Evolutionary conservation across 495 filamentous ascomycete genomes (phyloP), one percentile per base, ranked within the genome.

Genomic region (Xylaria telfairii): DNA sequence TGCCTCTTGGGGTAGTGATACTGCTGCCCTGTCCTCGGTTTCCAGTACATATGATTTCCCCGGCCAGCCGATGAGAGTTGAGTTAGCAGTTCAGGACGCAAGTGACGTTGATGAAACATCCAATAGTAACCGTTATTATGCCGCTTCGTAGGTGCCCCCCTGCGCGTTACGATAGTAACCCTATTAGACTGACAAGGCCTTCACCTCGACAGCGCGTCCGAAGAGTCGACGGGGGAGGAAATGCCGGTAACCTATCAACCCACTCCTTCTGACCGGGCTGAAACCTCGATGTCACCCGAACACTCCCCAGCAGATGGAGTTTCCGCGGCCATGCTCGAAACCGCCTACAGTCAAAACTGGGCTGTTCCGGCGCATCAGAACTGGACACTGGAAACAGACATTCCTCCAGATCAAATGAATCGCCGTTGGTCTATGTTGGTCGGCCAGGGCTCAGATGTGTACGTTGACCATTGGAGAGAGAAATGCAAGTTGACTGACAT

Each of bases 391-490:
- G 49, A 44, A 15, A 24, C 21, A 1, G 10, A 42, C 34, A 15
- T 32, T 3, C n/a, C 15, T 15, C 4, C 19, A 8, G 42, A 47
- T 9, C 62, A 0, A 49, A 9, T 30, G 4, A 7, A 12, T 65
- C 44, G 64, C 28, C 67, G 56, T 17, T 21, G 26, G 12, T 68
- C 67, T 37, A 61, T 41, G 42, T 19, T 30, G 30, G 67, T 39
- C 12, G n/a, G 28, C 42, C 67, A 69, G 12, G 67, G 67, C 21
- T 69, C 67, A 15, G 42, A 28, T 9, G 67, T 8, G 67, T 69
- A 69, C 19, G 56, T 53, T 62, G 2, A 39, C 28, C 26, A 10
- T 12, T 9, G 28, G 30, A 2, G 30, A 59, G 51, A 1, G 26
- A 19, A n/a, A 51, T 19, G 9, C n/a, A 30, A 28, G 42, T 8